Conservation (phyloP, 495 filamentous ascomycete species). For the Margaritispora aquatica region DNA sequence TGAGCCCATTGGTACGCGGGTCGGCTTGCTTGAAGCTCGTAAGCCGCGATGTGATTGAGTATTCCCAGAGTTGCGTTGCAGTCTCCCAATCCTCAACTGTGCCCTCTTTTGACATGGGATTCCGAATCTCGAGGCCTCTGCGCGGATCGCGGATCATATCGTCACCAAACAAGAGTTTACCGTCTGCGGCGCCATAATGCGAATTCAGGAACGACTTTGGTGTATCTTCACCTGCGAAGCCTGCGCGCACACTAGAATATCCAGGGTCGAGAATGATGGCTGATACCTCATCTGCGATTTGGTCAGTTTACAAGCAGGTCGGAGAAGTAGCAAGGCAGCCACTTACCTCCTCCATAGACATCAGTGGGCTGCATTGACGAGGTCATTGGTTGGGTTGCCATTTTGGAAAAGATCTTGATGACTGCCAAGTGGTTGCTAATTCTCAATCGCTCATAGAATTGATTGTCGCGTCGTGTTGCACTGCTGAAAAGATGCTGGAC, state of each 20-base stretch:
- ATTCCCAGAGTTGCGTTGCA: slow-evolving; percentile 86
- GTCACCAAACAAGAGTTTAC: slow-evolving; percentile 70
- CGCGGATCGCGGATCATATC: slow-evolving; percentile 75
- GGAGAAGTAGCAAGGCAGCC: slow-evolving; percentile 10
- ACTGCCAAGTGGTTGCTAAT: not conserved
- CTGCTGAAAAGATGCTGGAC: not conserved
- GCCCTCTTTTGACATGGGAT: slow-evolving; percentile 85
- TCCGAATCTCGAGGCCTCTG: slow-evolving; percentile 70
- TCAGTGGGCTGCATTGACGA: slow-evolving; percentile 47
- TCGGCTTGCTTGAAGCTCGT: slow-evolving; percentile 58
- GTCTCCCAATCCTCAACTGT: slow-evolving; percentile 95
- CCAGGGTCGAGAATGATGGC: slow-evolving; percentile 95
- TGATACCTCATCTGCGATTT: slow-evolving; percentile 81
- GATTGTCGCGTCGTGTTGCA: not conserved
- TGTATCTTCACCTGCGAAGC: slow-evolving; percentile 95
- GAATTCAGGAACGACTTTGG: slow-evolving; percentile 90
- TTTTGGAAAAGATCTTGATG: slow-evolving; percentile 1
- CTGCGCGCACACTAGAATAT: slow-evolving; percentile 83
- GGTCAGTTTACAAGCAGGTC: not conserved
- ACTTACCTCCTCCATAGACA: slow-evolving; percentile 77
- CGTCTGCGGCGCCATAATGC: slow-evolving; percentile 57
- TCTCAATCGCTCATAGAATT: not conserved
- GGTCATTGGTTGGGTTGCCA: slow-evolving; percentile 24
- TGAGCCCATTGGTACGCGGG: slow-evolving; percentile 65
- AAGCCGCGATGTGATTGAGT: slow-evolving; percentile 69